Percentiles rank a stretch among this genome's conserved stretches.
These are phyloP conservation scores for Apocynum venetum DNA, from an alignment of 257 asterid species.

Conservation along the genomic window DNA sequence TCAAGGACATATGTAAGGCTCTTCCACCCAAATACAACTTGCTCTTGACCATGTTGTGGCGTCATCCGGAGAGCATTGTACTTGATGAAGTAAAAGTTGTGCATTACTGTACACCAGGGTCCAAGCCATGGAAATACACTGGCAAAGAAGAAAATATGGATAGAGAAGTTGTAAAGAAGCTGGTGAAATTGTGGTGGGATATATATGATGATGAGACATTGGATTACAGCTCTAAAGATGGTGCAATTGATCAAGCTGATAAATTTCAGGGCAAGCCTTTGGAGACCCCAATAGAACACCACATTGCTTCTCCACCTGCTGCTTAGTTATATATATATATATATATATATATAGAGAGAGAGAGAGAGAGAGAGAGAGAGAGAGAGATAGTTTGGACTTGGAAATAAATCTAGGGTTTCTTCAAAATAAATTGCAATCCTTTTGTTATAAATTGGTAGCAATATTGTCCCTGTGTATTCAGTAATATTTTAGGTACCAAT, in stretches of 20 bases:
- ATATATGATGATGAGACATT: slow-evolving; percentile 46
- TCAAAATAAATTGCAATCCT: too few species aligned
- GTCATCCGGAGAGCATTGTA: slow-evolving; percentile 14
- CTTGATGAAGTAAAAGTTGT: slow-evolving; percentile 19
- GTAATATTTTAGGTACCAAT: too few species aligned
- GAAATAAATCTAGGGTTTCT: too few species aligned
- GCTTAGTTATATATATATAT: neutral
- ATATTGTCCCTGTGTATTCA: too few species aligned
- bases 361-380: too few species aligned
- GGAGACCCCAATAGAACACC: neutral
- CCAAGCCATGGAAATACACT: slow-evolving; percentile 81
- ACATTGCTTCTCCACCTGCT: neutral
- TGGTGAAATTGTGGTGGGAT: slow-evolving; percentile 67
- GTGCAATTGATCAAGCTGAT: slow-evolving; percentile 10
- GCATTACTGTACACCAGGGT: slow-evolving; percentile 21
- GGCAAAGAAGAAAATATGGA: slow-evolving; percentile 72
- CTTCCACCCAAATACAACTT: slow-evolving; percentile 16
- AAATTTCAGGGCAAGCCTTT: neutral
- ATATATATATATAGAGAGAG: too few species aligned
- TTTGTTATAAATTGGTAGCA: too few species aligned
- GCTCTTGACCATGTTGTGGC: slow-evolving; percentile 18
- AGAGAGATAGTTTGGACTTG: too few species aligned
- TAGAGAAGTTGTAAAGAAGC: slow-evolving; percentile 53
- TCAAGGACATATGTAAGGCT: slow-evolving; percentile 6
- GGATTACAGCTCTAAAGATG: slow-evolving; percentile 21